A percentile compares a stretch with the other conserved stretches of the same genome.
Evolutionary conservation across 441 rosid species (phyloP).

Genomic region (Brassica hybrid): DNA sequence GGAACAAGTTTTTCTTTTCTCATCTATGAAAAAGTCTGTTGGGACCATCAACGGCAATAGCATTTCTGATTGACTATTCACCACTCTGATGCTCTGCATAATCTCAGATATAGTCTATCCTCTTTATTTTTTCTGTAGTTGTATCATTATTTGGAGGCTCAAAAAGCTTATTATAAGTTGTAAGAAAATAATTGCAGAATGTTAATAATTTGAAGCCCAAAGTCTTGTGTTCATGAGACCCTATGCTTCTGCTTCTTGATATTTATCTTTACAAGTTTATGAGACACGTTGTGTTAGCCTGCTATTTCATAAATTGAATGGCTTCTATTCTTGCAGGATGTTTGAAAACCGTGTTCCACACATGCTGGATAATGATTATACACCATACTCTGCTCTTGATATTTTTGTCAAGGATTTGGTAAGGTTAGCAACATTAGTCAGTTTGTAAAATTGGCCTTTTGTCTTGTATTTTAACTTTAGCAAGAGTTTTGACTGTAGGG

Average conservation of each 20-base stretch:
- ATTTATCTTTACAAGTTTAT: slow-evolving; percentile 1
- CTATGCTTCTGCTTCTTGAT: slow-evolving; percentile 7
- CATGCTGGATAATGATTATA: slow-evolving; percentile 93
- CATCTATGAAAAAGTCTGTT: slow-evolving; percentile 14
- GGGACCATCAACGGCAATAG: slow-evolving; percentile 10
- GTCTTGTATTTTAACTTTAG: slow-evolving; percentile 12
- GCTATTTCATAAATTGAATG: slow-evolving; percentile 22
- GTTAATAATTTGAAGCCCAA: not conserved
- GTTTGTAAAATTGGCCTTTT: slow-evolving; percentile 4
- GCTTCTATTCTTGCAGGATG: slow-evolving; percentile 74
- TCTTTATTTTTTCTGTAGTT: not conserved
- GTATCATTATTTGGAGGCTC: not conserved
- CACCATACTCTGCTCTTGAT: slow-evolving; percentile 96
- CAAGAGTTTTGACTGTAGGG: slow-evolving; percentile 57
- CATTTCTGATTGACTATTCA: slow-evolving; percentile 31
- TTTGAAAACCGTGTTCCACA: slow-evolving; percentile 98
- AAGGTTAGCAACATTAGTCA: slow-evolving; percentile 39
- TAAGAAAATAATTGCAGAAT: not conserved
- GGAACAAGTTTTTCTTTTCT: slow-evolving; percentile 5
- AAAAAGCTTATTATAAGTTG: too few relatives aligned
- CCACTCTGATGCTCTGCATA: slow-evolving; percentile 24
- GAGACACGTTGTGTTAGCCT: slow-evolving; percentile 20
- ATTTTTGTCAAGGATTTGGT: slow-evolving; percentile 99
- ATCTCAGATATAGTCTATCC: not conserved
- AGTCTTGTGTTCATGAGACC: not conserved